Base-by-base conservation (phyloP, 2,329 filamentous ascomycete species). In the Aspergillus unguis region DNA sequence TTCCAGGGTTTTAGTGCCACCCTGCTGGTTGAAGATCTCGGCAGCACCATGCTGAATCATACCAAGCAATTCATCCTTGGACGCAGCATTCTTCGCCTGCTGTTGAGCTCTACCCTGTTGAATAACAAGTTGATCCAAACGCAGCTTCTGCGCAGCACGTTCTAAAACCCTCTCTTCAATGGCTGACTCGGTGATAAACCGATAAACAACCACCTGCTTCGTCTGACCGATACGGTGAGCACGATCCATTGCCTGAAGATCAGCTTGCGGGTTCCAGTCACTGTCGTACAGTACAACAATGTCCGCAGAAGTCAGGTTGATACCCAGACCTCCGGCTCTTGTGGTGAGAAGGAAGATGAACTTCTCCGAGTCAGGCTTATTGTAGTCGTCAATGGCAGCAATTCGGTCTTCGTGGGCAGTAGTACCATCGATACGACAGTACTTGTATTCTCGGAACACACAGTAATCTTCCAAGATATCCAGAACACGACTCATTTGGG, bases 21-120 rank as follows among this genome's bases (percentile, higher is more conserved):
- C 85, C 67, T 90, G 88, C 41, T 79, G 82, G 60, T 87, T 81
- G 75, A 99, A 97, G 0, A 99, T 88, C 61, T 89, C 90, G 69
- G 95, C 90, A n/a, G 95, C 94, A 56, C 94, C 94, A 65, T 99
- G 94, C 70, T 99, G 94, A 65, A 99, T 99, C 94, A 99, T 99
- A 58, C 85, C 94, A 41, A 99, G 78, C 38, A 99, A 82, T 66
- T 99, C 94, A 57, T 97, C 94, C 74, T 99, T 99, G 57, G 91
- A 95, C 0, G 92, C 90, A 6, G 92, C 90, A 44, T 89, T 88
- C 77, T 96, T 96, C 23, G 86, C 87, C 49, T 91, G 90, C 58
- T 87, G 88, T 70, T 97, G 94, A 44, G 92, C 87, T 57, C 94
- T 90, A 17, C 94, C 94, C 77, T 99, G 94, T 67, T 99, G 94